Percentiles rank a stretch among this genome's conserved stretches.
phyloP scores from a whole-genome alignment of 179 eudicot species.

The Beta macrorhiza region DNA sequence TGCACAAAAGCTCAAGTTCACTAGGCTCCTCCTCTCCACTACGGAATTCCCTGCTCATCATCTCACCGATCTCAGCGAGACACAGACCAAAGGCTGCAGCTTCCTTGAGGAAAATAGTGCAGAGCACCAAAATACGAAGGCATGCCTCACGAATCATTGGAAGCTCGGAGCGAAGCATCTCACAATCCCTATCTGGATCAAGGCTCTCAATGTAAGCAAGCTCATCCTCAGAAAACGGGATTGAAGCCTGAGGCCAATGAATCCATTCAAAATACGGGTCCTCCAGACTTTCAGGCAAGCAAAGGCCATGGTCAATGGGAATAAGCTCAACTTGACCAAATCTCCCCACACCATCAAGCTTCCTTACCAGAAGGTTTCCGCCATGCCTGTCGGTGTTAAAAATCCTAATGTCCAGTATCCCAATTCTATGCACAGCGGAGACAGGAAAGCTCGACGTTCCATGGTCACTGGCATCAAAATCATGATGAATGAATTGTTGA shows the following conservation, averaged over 20 bases:
- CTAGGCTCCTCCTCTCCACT: constrained; percentile 81
- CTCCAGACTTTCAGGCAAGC: constrained; percentile 76
- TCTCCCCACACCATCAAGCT: constrained; percentile 60
- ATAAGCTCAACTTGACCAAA: constrained; percentile 78
- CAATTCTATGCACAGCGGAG: constrained; percentile 72
- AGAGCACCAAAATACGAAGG: constrained; percentile 61
- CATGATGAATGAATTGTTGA: constrained; percentile 71
- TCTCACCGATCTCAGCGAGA: constrained; percentile 83
- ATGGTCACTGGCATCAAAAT: constrained; percentile 82
- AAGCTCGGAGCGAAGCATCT: constrained; percentile 66
- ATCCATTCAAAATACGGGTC: constrained; percentile 91
- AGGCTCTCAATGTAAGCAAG: constrained; percentile 66
- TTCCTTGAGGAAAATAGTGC: constrained; percentile 78
- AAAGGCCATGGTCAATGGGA: constrained; percentile 84
- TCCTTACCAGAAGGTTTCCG: constrained; percentile 74
- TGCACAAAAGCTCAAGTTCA: constrained; percentile 68
- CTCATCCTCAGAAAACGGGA: constrained; percentile 76
- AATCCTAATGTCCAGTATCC: constrained; percentile 73
- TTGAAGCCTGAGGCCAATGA: constrained; percentile 87
- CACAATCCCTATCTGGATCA: constrained; percentile 56
- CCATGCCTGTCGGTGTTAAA: constrained; percentile 80
- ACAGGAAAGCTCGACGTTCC: constrained; percentile 84
- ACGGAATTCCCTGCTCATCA: constrained; percentile 79
- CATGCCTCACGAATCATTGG: constrained; percentile 85
- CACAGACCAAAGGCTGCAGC: constrained; percentile 75